Conservation (phyloP, 371 early-diverging fungal species). For the Syncephalis fuscata region DNA sequence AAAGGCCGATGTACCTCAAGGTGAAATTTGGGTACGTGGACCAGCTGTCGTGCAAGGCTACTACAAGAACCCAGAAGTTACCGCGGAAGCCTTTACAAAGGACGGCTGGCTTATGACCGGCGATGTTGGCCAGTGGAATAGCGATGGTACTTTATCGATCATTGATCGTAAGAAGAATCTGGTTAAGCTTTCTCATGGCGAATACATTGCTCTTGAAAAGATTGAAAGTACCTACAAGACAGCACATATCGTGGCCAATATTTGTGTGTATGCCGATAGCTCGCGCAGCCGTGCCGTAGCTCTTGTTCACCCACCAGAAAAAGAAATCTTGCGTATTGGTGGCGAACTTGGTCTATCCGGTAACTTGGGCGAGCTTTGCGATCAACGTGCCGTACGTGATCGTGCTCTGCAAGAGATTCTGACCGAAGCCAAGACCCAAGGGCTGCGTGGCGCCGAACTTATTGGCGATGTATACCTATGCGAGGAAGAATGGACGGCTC, state of each 20-base stretch:
- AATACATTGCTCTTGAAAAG: conserved; percentile 96
- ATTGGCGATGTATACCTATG: conserved; percentile 48
- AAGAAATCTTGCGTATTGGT: conserved; percentile 14
- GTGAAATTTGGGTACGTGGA: conserved; percentile 84
- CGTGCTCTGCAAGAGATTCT: conserved; percentile 21
- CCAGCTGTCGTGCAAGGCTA: conserved; percentile 59
- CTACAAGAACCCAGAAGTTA: conserved; percentile 53
- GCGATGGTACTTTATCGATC: conserved; percentile 49
- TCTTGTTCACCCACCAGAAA: conserved; percentile 15
- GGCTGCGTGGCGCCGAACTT: conserved; percentile 57
- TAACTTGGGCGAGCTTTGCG: conserved; percentile 24
- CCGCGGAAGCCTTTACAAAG: conserved; percentile 59
- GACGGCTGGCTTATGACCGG: conserved; percentile 92
- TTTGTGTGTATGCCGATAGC: conserved; percentile 77
- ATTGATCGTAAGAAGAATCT: conserved; percentile 80
- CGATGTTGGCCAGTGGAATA: conserved; percentile 74
- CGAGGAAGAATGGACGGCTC: conserved; percentile 73
- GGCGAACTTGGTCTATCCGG: conserved; percentile 6
- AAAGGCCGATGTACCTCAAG: conserved; percentile 53
- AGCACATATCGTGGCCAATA: conserved; percentile 53
- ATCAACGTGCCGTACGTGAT: conserved; percentile 19
- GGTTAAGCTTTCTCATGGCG: conserved; percentile 84
- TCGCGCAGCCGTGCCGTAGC: conserved; percentile 47
- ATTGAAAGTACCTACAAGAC: conserved; percentile 86
- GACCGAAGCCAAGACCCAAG: conserved; percentile 29